A percentile compares a stretch with the other conserved stretches of the same genome.
Evolutionary conservation across 2,329 filamentous ascomycete species (phyloP).

Genomic region (Penicillium sp.): DNA sequence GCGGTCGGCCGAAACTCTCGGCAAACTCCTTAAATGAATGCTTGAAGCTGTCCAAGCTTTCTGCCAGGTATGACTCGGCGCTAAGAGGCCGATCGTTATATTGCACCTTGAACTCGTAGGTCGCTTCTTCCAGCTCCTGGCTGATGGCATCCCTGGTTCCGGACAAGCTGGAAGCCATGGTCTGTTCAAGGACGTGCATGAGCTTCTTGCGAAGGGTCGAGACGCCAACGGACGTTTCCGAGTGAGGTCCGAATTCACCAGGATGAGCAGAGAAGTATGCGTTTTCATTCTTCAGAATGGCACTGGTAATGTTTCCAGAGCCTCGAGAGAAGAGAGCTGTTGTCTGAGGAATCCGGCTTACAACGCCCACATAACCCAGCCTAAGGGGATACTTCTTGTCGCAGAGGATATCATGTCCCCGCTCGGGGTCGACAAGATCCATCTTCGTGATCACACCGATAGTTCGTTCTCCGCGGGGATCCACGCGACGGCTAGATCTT

Average conservation of each 20-base stretch:
- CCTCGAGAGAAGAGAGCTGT: conserved; percentile 78
- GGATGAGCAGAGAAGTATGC: conserved; percentile 83
- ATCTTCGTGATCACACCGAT: conserved; percentile 99
- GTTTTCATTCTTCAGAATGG: conserved; percentile 85
- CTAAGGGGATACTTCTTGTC: conserved; percentile 92
- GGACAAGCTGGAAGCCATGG: conserved; percentile 90
- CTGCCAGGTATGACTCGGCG: conserved; percentile 93
- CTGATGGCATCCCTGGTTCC: conserved; percentile 88
- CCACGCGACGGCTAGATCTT: conserved; percentile 83
- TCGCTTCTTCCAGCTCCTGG: conserved; percentile 92
- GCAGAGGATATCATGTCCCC: conserved; percentile 73
- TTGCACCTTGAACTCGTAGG: conserved; percentile 98
- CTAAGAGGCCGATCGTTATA: conserved; percentile 96
- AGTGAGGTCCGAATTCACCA: conserved; percentile 70
- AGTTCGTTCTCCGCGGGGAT: conserved; percentile 89
- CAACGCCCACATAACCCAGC: conserved; percentile 94
- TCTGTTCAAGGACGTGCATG: conserved; percentile 95
- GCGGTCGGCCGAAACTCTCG: conserved; percentile 80
- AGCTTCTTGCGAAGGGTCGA: conserved; percentile 87
- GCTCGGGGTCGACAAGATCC: conserved; percentile 84
- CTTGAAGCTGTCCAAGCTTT: conserved; percentile 94
- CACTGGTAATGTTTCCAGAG: conserved; percentile 71
- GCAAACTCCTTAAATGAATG: conserved; percentile 95
- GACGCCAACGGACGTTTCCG: conserved; percentile 76
- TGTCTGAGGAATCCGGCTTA: conserved; percentile 71